Base-by-base conservation (phyloP, 345 rosid species). In the Firmiana major region DNA sequence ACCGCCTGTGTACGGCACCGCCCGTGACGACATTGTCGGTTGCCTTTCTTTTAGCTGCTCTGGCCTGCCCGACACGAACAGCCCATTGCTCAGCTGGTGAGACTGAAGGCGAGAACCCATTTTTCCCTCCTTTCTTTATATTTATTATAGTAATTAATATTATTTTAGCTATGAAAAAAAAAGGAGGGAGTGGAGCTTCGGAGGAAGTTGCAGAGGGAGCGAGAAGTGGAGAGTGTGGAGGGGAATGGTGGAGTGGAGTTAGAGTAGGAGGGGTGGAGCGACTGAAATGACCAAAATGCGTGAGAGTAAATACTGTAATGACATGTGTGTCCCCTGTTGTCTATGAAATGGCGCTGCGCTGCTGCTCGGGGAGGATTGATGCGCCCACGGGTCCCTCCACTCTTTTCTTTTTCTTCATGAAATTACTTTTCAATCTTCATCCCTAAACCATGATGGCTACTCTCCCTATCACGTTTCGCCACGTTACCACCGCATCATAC, bases 1-100 rank as follows among this genome's bases (percentile, higher is more conserved):
- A 15, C 98, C 98, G 46, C 99, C 99, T 1, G 97, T 92, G 84
- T 95, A 95, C 38, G 97, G 97, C 6, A 90, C 85, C 0, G 99
- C 90, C 4, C 94, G 86, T 15, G 94, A 86, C n/a, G 90, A 90
- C 87, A 90, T 90, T 79, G 91, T 90, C 54, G 97, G 97, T 75
- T 80, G 92, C 36, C 94, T 85, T 69, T 93, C 98, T 77, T 90
- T 90, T 1, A 75, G 86, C 73, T 85, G 89, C 55, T 89, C 98
- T 19, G 88, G 93, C 57, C 89, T 85, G 0, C 98, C 99, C 8
- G 99, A 95, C 0, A 95, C 99, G 46, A 86, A 81, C 12, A 95
- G 83, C 21, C 99, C 99, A 73, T 74, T 95, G 60, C 88, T 91
- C 24, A 95, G 93, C 90, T 93, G 94, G 79, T 93, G 98, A 24